These are phyloP conservation scores for Toxicodendron radicans DNA, from an alignment of 345 rosid species.

Conservation along the genomic window DNA sequence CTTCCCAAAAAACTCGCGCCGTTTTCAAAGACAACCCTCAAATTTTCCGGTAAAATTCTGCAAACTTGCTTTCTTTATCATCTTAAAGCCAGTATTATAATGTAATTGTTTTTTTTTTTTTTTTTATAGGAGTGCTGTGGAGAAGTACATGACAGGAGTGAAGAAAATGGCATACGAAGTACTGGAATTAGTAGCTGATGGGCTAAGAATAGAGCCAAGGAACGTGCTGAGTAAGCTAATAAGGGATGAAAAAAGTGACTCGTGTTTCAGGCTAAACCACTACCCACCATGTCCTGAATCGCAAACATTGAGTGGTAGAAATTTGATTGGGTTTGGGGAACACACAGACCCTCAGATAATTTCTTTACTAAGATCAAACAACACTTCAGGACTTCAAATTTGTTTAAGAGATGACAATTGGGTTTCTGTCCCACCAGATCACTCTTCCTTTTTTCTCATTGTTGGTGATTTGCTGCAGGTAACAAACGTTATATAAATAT, in stretches of 20 bases:
- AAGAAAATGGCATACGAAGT: slow-evolving; percentile 46
- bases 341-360: slow-evolving; percentile 73
- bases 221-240: slow-evolving; percentile 48
- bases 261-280: slow-evolving; percentile 55
- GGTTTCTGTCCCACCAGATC: slow-evolving; percentile 60
- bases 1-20: slow-evolving; percentile 12
- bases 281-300: slow-evolving; percentile 51
- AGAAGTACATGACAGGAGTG: slow-evolving; percentile 43
- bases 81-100: too few relatives aligned
- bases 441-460: slow-evolving; percentile 45
- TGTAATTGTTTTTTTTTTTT: too few relatives aligned
- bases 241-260: slow-evolving; percentile 48
- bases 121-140: slow-evolving; percentile 34
- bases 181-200: slow-evolving; percentile 54
- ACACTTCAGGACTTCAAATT: slow-evolving; percentile 59
- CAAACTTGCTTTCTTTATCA: background rate
- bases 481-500: background rate
- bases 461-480: slow-evolving; percentile 66
- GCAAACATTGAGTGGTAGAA: slow-evolving; percentile 39
- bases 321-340: slow-evolving; percentile 58
- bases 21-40: slow-evolving; percentile 25
- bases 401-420: slow-evolving; percentile 48
- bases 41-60: slow-evolving; percentile 31
- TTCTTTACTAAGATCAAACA: slow-evolving; percentile 57
- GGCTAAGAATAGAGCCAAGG: slow-evolving; percentile 37